Percentiles rank a stretch among this genome's conserved stretches.
phyloP scores from a whole-genome alignment of 2,329 filamentous ascomycete species.

The Elsinoe australis region DNA sequence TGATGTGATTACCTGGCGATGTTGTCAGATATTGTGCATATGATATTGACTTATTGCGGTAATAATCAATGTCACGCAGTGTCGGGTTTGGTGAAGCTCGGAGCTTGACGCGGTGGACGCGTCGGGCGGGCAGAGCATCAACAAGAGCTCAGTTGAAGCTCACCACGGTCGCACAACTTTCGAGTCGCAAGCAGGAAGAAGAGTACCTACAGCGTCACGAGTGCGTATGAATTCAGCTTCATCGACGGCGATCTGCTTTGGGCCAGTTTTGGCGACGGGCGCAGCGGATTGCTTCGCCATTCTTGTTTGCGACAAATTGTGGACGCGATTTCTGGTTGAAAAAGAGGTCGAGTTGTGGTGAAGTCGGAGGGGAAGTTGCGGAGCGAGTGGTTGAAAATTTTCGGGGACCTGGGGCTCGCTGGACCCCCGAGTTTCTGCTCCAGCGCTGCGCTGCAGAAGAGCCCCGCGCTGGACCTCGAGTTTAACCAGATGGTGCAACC shows the following conservation, averaged over 20 bases:
- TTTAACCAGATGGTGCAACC: slow-evolving; percentile 8
- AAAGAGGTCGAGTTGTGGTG: slow-evolving; percentile 1
- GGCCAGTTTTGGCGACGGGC: slow-evolving; percentile 18
- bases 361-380: background rate
- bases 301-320: background rate
- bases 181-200: slow-evolving; percentile 21
- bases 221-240: slow-evolving; percentile 68
- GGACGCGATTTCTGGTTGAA: background rate
- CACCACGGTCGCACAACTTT: slow-evolving; percentile 16
- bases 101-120: slow-evolving; percentile 20
- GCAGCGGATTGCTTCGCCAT: slow-evolving; percentile 19
- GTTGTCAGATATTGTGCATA: slow-evolving; percentile 34
- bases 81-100: background rate
- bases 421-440: background rate
- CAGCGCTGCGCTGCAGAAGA: background rate
- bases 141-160: slow-evolving; percentile 10
- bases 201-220: slow-evolving; percentile 65
- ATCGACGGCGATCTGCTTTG: slow-evolving; percentile 22
- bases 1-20: slow-evolving; percentile 60
- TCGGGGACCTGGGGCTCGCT: slow-evolving; percentile 7
- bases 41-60: slow-evolving; percentile 18
- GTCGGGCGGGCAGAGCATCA: slow-evolving; percentile 4
- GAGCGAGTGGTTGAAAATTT: slow-evolving; percentile 7
- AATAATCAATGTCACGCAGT: slow-evolving; percentile 22
- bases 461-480: background rate